Evolutionary conservation across 2,329 filamentous ascomycete genomes (phyloP).

Genomic region (Hymenoscyphus salicellus): DNA sequence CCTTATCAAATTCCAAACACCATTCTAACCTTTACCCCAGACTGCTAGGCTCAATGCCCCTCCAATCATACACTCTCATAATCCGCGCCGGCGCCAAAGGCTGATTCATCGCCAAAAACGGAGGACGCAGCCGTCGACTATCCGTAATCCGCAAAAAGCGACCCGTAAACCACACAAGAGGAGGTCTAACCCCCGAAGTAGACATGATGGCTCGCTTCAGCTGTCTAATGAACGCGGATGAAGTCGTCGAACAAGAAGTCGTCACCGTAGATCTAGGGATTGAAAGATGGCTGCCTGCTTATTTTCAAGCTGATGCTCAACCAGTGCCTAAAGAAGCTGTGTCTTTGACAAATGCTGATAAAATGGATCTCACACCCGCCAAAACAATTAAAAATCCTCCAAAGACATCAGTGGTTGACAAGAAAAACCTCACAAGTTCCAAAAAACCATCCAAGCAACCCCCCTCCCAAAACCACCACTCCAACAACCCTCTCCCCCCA

Average conservation of each 20-base stretch:
- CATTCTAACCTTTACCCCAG: no score
- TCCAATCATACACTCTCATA: slow-evolving; percentile 64
- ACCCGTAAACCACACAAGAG: slow-evolving; percentile 40
- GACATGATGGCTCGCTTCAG: slow-evolving; percentile 63
- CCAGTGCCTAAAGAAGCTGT: background rate
- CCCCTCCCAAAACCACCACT: background rate
- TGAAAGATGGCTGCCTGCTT: slow-evolving; percentile 75
- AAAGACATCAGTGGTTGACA: no score
- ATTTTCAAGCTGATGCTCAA: slow-evolving; percentile 47
- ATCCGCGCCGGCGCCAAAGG: slow-evolving; percentile 70
- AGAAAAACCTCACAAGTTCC: no score
- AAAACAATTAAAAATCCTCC: no score
- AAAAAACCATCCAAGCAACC: no score
- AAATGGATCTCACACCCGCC: no score
- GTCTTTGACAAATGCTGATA: no score
- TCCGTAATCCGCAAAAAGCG: slow-evolving; percentile 23
- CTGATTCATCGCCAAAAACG: slow-evolving; percentile 56
- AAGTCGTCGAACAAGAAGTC: slow-evolving; percentile 50
- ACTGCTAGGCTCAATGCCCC: slow-evolving; percentile 61
- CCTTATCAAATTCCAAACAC: no score
- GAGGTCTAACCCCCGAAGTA: slow-evolving; percentile 56
- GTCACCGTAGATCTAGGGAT: slow-evolving; percentile 51
- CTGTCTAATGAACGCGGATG: slow-evolving; percentile 53
- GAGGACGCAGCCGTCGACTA: slow-evolving; percentile 27
- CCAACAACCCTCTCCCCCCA: no score